Percentiles rank a stretch among this genome's conserved stretches.
Conservation (phyloP, 2,329 filamentous ascomycete species). For the Capronia americana region DNA sequence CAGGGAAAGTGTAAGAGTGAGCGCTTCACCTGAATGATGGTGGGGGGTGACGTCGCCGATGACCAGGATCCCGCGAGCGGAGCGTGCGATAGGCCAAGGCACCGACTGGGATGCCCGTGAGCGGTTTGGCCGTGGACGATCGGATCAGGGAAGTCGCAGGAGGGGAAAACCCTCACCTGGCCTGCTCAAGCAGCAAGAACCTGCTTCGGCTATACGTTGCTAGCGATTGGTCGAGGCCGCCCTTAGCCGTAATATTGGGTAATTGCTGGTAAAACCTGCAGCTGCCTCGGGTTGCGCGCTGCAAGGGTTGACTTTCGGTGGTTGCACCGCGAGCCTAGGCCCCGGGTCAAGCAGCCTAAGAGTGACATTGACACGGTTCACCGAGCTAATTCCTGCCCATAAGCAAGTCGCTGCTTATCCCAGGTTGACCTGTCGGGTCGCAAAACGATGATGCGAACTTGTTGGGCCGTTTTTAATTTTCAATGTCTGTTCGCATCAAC, state of each 20-base stretch:
- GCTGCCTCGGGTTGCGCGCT: constrained; percentile 3
- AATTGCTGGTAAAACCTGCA: constrained; percentile 9
- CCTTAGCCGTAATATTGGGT: constrained; percentile 19
- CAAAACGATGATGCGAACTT: background rate
- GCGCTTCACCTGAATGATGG: constrained; percentile 3
- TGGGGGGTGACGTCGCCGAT: constrained; percentile 22
- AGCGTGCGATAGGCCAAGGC: constrained; percentile 1
- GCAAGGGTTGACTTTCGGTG: constrained; percentile 11
- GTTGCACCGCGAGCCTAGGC: constrained; percentile 6
- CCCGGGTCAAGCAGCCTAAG: background rate
- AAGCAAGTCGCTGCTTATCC: constrained; percentile 11
- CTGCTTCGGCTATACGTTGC: constrained; percentile 31
- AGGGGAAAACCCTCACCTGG: constrained; percentile 6
- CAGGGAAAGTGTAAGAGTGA: constrained; percentile 20
- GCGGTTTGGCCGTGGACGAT: constrained; percentile 7
- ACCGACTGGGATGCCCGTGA: background rate
- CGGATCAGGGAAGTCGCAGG: background rate
- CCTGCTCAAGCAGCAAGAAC: constrained; percentile 16
- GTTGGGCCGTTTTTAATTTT: background rate
- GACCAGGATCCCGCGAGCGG: constrained; percentile 6
- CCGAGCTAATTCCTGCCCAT: constrained; percentile 2
- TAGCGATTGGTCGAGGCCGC: constrained; percentile 1
- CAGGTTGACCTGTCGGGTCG: background rate
- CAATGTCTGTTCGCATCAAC: background rate
- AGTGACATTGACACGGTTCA: constrained; percentile 1